These are phyloP conservation scores for Bimuria novae-zelandiae DNA, from an alignment of 2,329 filamentous ascomycete genomes.

Conservation along the genomic window DNA sequence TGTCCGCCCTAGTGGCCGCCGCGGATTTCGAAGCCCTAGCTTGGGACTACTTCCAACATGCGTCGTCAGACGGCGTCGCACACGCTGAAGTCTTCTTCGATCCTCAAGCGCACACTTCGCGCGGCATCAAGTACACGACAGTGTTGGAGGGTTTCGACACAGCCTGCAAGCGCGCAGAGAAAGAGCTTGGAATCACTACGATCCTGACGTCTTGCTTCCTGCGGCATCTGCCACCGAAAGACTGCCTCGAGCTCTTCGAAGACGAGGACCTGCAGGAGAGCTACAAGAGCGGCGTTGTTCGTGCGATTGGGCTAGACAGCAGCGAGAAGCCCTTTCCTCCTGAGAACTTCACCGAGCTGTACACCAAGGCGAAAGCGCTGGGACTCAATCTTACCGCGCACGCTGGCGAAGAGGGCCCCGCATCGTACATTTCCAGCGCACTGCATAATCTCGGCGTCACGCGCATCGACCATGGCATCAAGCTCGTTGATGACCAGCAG, in stretches of 20 bases:
- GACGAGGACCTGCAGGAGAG: constrained; percentile 52
- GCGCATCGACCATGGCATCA: constrained; percentile 77
- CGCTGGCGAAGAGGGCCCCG: constrained; percentile 75
- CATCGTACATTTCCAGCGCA: constrained; percentile 67
- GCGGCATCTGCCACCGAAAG: constrained; percentile 66
- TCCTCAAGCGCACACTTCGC: constrained; percentile 71
- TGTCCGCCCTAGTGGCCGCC: constrained; percentile 67
- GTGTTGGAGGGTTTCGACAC: constrained; percentile 67
- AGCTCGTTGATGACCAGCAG: constrained; percentile 62
- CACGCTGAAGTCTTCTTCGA: constrained; percentile 84
- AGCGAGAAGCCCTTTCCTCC: constrained; percentile 55
- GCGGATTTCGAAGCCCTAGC: constrained; percentile 75
- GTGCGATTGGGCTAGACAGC: constrained; percentile 71
- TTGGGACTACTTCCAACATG: constrained; percentile 71
- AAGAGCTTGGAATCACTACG: constrained; percentile 67
- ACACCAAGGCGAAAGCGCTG: constrained; percentile 56
- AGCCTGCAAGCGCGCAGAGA: constrained; percentile 64
- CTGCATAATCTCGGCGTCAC: constrained; percentile 65
- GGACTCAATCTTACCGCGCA: constrained; percentile 71
- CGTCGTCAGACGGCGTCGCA: constrained; percentile 66
- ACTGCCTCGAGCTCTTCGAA: constrained; percentile 54
- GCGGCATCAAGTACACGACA: constrained; percentile 66
- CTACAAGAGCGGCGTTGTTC: constrained; percentile 57
- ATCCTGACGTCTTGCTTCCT: constrained; percentile 74
- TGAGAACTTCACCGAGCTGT: constrained; percentile 65